These are phyloP conservation scores for Fennellomyces sp. DNA, from an alignment of 371 early-diverging fungal species.

Conservation along the genomic window DNA sequence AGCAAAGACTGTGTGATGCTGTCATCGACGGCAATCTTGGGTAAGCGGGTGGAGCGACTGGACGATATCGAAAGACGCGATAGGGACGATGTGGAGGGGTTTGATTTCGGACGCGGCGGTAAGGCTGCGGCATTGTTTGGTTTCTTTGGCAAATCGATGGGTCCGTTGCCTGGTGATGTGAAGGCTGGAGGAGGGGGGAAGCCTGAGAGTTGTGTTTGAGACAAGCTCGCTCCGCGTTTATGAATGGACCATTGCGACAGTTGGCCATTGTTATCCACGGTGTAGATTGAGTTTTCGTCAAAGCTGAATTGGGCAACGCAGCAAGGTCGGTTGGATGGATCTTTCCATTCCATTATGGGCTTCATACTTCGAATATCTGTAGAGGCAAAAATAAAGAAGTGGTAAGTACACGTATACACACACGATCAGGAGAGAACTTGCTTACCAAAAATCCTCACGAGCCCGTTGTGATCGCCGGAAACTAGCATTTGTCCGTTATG, in stretches of 20 bases:
- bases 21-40: conserved; percentile 27
- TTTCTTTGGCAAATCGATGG: conserved; percentile 10
- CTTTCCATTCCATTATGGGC: conserved; percentile 64
- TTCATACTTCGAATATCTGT: conserved; percentile 61
- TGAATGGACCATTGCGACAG: conserved; percentile 60
- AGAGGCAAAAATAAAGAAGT: conserved; percentile 1
- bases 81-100: conserved; percentile 27
- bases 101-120: conserved; percentile 23
- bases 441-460: conserved; percentile 62
- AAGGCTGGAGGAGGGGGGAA: conserved; percentile 43
- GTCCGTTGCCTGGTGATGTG: conserved; percentile 14
- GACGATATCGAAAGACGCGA: conserved; percentile 30
- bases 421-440: background rate
- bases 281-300: conserved; percentile 67
- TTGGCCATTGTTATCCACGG: conserved; percentile 53
- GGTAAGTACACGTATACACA: background rate
- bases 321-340: conserved; percentile 33
- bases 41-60: conserved; percentile 22
- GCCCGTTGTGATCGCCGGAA: conserved; percentile 56
- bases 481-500: conserved; percentile 72
- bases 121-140: background rate
- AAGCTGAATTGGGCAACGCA: conserved; percentile 68
- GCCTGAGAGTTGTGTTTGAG: conserved; percentile 27
- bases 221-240: conserved; percentile 51
- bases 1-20: conserved; percentile 38